Evolutionary conservation across 768 basidiomycete genomes (phyloP), one percentile per base, ranked within the genome.

Genomic region (Kwoniella pini): DNA sequence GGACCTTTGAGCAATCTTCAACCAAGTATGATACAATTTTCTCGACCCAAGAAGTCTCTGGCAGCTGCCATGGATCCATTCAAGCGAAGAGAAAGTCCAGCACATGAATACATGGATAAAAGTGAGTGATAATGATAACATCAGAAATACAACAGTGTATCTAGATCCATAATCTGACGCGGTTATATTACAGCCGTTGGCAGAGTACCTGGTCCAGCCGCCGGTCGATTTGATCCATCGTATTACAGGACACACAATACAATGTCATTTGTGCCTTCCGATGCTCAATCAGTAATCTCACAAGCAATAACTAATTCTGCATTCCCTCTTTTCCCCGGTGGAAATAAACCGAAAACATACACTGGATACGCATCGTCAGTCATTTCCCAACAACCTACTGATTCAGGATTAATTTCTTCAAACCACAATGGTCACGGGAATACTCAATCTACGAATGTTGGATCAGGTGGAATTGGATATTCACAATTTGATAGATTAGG

Each of bases 11-110:
- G 86, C 79, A 98, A 99, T 80, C 82, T 99, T 33, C 96, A 98
- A 77, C 83, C 91, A 5, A 95, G 92, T 80, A 95, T 99, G 94
- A 99, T 99, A 62, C 96, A 98, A 77, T 97, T 99, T 82, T 93
- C 91, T 84, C 94, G 96, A 80, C 96, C 96, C 30, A 86, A 92
- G 58, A 88, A 92, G 54, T 85, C 91, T 4, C 84, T 94, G 38
- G 85, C 83, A 67, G 93, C 93, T 78, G 88, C 90, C 15, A 88
- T 92, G 86, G 91, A 95, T 65, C 90, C 89, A 59, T 94, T 90
- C 84, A 88, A 90, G 58, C 86, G 94, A 51, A 91, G 95, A 74
- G 94, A 97, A 77, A 89, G 90, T 21, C 89, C 84, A 69, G 94
- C 94, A 0, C 85, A 87, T 54, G 96, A 99, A 68, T 91, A 84